Base-by-base conservation (phyloP, 1,284 basidiomycete genomes). In the Malassezia obtusa region DNA sequence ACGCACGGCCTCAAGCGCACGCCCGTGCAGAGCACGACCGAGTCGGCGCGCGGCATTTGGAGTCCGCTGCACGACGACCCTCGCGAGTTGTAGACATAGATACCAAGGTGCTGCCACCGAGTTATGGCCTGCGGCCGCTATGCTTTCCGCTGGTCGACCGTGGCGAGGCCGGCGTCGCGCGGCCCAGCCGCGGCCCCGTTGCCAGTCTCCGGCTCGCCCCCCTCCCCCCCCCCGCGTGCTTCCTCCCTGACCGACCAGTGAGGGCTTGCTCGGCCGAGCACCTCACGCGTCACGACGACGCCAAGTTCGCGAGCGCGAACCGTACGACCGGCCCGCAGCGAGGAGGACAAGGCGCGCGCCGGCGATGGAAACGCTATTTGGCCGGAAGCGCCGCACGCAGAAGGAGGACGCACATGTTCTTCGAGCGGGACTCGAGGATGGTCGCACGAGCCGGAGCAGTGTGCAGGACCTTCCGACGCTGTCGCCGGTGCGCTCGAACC, bases 21-120 rank as follows among this genome's bases (percentile, higher is more conserved):
- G 22, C 54, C 60, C 11, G 58, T 62, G 28, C 36, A 45, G 26
- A 54, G 53, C 50, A 14, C 49, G 26, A 49, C 31, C 26, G 58
- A 60, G 45, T 62, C 60, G 15, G 58, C 60, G 11, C 50, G 60
- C 22, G 60, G 60, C 9, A 54, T 62, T 21, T 62, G 60, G 60
- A 62, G 60, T 31, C 54, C 50, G 14, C 14, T 62, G 35, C 60
- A 62, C 45, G 58, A 53, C 24, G 53, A 57, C 14, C 37, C 47
- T 12, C 53, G 19, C 22, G 25, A 45, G 26, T 30, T 50, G 19
- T 56, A 50, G 38, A 40, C n/a, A 15, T 24, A 40, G 38, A 40
- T 40, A 40, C 15, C 25, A 30, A 15, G 17, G 32, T 19, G 24
- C 40, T 17, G 25, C 7, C 26, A 6, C 35, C 35, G n/a, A n/a